Base-by-base conservation (phyloP, 805 yeast genomes). In the Starmerella gropengiesseri region DNA sequence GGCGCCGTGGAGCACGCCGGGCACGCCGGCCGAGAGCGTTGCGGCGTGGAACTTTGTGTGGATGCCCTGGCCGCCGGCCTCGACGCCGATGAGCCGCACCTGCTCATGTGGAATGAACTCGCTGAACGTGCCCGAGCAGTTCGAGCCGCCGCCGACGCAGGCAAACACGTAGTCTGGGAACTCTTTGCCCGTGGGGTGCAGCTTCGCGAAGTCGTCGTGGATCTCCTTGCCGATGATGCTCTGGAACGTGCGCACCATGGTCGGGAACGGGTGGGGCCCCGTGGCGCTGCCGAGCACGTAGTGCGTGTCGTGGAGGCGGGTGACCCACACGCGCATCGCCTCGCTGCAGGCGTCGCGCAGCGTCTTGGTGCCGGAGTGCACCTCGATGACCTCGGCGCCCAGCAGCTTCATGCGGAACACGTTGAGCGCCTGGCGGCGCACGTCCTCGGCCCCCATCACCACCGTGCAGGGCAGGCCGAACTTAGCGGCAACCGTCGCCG, bases 201-300 rank as follows among this genome's bases (percentile, higher is more conserved):
- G 66, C 52, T 73, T 76, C 52, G 74, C 76, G 67, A 87, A 87
- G 66, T 91, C 95, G 62, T 82, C 79, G 64, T 83, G 86, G 35
- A 95, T 83, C 68, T 91, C 99, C 40, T 77, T 71, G 55, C 99
- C 99, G 64, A 91, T 91, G 26, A 91, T 93, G 60, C 87, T 76
- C 71, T 91, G 99, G 85, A 91, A 87, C 14, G 98, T 89, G 68
- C 97, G 81, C 26, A 91, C 99, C 62, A 91, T 73, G 16, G 94
- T 86, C 49, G 99, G 99, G 69, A 86, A 91, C 37, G 99, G 99
- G 63, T 91, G 97, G 30, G 99, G 99, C 29, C 99, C 99, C 60
- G 91, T 89, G 34, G 97, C 98, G 2, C 96, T 85, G 40, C 99
- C 99, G 40, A 91, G 94, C 50, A 89, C 81, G 61, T 89, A 91